phyloP scores from a whole-genome alignment of 2,329 filamentous ascomycete genomes.

The Thielaviopsis populi region DNA sequence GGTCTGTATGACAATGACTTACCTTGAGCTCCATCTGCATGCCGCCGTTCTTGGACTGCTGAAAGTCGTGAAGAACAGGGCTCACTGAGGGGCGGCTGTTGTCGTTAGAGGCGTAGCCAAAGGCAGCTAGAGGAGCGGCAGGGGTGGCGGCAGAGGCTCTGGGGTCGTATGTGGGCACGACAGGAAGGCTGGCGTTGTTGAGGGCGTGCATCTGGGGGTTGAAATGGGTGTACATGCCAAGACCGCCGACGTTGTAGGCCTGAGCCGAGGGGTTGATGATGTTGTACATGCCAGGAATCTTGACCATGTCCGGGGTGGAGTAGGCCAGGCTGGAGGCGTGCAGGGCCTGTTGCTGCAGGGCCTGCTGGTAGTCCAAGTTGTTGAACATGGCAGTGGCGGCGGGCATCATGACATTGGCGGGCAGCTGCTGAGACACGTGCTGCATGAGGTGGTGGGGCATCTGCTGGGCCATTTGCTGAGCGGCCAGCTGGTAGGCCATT shows the following conservation, averaged over 20 bases:
- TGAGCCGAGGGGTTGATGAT: neutral
- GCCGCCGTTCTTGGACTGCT: slow-evolving; percentile 55
- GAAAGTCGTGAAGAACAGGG: slow-evolving; percentile 63
- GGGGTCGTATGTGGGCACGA: neutral
- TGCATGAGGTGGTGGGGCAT: neutral
- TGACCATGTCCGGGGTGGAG: neutral
- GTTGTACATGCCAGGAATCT: slow-evolving; percentile 4
- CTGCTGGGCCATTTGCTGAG: neutral
- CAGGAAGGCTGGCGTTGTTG: neutral
- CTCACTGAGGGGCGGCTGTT: slow-evolving; percentile 35
- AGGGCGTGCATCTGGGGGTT: slow-evolving; percentile 2
- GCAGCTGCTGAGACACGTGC: neutral
- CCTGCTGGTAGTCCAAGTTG: neutral
- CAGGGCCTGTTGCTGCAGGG: neutral
- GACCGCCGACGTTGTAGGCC: neutral
- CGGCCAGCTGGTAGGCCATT: slow-evolving; percentile 1
- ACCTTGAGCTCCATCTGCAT: slow-evolving; percentile 66
- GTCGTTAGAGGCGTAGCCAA: slow-evolving; percentile 1
- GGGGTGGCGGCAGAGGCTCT: neutral
- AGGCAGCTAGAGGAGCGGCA: neutral
- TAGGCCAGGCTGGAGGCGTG: neutral
- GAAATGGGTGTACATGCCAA: neutral
- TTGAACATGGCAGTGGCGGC: neutral
- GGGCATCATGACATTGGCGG: neutral
- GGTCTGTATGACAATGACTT: slow-evolving; percentile 17